A percentile compares a stretch with the other conserved stretches of the same genome.
Evolutionary conservation across 2,329 filamentous ascomycete species (phyloP).

Genomic region (Plenodomus lindquistii): DNA sequence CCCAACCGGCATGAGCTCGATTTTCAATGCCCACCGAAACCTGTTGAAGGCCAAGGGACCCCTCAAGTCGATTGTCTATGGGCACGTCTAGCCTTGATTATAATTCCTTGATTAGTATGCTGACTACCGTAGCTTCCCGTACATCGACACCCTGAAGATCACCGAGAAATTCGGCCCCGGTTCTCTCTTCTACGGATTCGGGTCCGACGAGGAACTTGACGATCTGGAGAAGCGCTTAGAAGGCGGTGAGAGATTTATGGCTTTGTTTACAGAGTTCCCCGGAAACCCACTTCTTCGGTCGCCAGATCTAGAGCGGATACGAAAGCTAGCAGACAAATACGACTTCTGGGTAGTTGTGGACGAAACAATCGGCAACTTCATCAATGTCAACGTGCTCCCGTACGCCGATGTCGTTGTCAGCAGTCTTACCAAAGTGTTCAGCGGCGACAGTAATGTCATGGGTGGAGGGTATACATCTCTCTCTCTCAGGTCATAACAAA

Average conservation of each 20-base stretch:
- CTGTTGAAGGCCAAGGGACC: constrained; percentile 66
- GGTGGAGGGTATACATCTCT: constrained; percentile 66
- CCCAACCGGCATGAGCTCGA: constrained; percentile 91
- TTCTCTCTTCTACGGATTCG: constrained; percentile 83
- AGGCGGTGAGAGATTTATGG: constrained; percentile 75
- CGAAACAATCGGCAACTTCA: constrained; percentile 94
- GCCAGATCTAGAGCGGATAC: constrained; percentile 82
- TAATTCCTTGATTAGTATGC: background rate
- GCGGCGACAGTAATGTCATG: constrained; percentile 98
- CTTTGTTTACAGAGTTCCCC: constrained; percentile 92
- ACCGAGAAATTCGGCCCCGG: constrained; percentile 93
- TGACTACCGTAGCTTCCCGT: constrained; percentile 68
- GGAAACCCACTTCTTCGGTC: constrained; percentile 87
- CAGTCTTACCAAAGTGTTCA: constrained; percentile 96
- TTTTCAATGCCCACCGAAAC: constrained; percentile 82
- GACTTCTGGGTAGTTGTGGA: constrained; percentile 91
- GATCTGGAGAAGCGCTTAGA: constrained; percentile 75
- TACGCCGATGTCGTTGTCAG: constrained; percentile 91
- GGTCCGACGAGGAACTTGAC: constrained; percentile 76
- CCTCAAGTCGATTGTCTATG: constrained; percentile 84
- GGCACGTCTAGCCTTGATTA: constrained; percentile 45
- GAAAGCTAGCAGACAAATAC: constrained; percentile 75
- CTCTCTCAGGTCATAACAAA: background rate
- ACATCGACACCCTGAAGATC: constrained; percentile 95
- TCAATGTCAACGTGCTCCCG: constrained; percentile 91